These are phyloP conservation scores for Flammula alnicola DNA, from an alignment of 1,284 basidiomycete genomes.

Conservation along the genomic window DNA sequence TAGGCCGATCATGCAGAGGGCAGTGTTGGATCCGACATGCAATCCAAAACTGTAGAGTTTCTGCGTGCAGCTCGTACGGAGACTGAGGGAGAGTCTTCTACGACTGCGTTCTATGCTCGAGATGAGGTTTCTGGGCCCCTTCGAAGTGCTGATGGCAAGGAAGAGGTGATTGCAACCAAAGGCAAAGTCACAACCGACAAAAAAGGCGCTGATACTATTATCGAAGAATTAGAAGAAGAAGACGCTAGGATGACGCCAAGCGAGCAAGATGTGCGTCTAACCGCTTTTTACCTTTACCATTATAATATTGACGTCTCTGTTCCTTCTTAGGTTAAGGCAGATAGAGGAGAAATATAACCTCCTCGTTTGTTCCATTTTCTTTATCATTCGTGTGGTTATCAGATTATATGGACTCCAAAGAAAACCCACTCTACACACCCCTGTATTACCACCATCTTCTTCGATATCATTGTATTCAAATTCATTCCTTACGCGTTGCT, in stretches of 20 bases:
- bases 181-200: conserved; percentile 15
- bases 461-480: too few species aligned
- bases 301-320: neutral
- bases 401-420: too few species aligned
- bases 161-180: conserved; percentile 29
- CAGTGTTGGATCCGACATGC: conserved; percentile 34
- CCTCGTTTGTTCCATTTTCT: neutral
- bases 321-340: conserved; percentile 31
- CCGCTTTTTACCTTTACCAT: neutral
- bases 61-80: conserved; percentile 37
- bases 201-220: conserved; percentile 13
- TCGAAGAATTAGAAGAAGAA: conserved; percentile 12
- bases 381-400: too few species aligned
- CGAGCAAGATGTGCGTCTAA: conserved; percentile 30
- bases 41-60: conserved; percentile 43
- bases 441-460: too few species aligned
- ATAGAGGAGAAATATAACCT: conserved; percentile 29
- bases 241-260: conserved; percentile 25
- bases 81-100: conserved; percentile 35
- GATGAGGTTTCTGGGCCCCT: conserved; percentile 47
- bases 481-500: too few species aligned
- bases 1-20: conserved; percentile 44
- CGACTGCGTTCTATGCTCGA: conserved; percentile 37
- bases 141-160: conserved; percentile 36
- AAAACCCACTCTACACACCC: too few species aligned